Evolutionary conservation across 345 rosid genomes (phyloP).

Genomic region (Aegle marmelos): DNA sequence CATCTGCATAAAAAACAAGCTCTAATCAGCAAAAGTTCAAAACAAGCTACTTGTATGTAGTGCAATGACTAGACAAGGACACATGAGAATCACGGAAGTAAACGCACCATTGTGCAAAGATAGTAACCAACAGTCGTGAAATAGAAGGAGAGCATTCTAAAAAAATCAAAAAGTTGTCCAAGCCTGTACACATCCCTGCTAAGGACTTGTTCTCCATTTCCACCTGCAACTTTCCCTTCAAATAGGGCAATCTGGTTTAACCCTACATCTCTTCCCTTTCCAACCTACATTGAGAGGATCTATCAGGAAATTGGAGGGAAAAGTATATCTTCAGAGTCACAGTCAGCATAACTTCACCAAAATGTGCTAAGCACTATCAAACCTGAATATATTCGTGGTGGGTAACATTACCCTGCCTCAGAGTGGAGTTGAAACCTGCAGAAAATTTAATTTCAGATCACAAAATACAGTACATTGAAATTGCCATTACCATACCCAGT

Average conservation of each 20-base stretch:
- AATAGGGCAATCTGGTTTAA: constrained; percentile 97
- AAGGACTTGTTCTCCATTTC: constrained; percentile 98
- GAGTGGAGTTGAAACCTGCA: constrained; percentile 95
- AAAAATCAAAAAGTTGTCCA: constrained; percentile 97
- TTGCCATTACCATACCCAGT: neutral
- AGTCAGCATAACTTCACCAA: neutral
- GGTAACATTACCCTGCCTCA: constrained; percentile 95
- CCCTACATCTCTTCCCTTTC: constrained; percentile 99
- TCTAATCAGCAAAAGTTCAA: constrained; percentile 21
- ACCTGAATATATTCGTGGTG: constrained; percentile 99
- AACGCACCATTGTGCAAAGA: constrained; percentile 92
- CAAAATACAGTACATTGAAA: neutral
- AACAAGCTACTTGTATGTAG: neutral
- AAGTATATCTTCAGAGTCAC: neutral
- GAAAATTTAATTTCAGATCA: constrained; percentile 13
- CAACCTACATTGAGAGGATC: constrained; percentile 59
- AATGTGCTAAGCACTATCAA: constrained; percentile 1
- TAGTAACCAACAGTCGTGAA: constrained; percentile 96
- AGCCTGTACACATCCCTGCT: constrained; percentile 95
- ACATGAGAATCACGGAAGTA: constrained; percentile 1
- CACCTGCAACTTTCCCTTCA: constrained; percentile 99
- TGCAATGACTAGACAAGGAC: constrained; percentile 8
- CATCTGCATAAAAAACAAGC: constrained; percentile 65
- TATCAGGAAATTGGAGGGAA: constrained; percentile 9
- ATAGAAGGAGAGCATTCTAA: constrained; percentile 96